Evolutionary conservation across 2,329 filamentous ascomycete species (phyloP), one percentile per base, ranked within the genome.

Genomic region (Amauroascus verrucosus): DNA sequence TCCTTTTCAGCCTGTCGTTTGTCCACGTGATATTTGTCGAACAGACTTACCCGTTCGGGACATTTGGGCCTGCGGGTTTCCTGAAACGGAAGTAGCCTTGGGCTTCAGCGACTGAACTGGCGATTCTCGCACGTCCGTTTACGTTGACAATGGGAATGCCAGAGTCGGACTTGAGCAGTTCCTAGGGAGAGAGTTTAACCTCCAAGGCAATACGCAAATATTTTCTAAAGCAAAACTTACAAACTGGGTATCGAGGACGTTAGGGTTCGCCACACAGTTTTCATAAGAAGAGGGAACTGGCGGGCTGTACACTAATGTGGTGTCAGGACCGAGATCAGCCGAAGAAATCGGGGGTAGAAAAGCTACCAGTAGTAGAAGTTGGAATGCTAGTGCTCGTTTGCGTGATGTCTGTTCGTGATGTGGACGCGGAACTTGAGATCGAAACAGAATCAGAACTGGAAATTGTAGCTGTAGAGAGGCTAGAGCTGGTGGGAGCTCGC

Each of bases 241-340:
- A 28, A 45, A 45, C 11, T 45, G 41, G 26, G 41, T 45, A 11
- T 45, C 18, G n/a, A 30, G 5, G 9, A 45, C 41, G 22, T 28
- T 28, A 16, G 41, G 41, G 41, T 45, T n/a, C 22, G 41, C 41
- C 2, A 45, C 41, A 13, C 41, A 45, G 22, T 45, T 26, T 3
- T 45, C 41, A 28, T 45, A 52, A 9, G 44, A 37, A 16, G 38
- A 8, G 13, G 40, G 40, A 37, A 52, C 11, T 11, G 49, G 49
- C 28, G 46, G 46, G 28, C 35, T 48, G 46, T 48, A 48, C 30
- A 35, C 33, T 35, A 35, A 7, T 37, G 49, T 43, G 35, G 38
- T 20, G 41, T 26, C 8, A 45, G 20, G n/a, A n/a, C n/a, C 22
- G 11, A 30, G n/a, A 5, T 20, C 9, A 9, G n/a, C n/a, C n/a